phyloP scores from a whole-genome alignment of 768 basidiomycete species.

The Leccinum broughii region DNA sequence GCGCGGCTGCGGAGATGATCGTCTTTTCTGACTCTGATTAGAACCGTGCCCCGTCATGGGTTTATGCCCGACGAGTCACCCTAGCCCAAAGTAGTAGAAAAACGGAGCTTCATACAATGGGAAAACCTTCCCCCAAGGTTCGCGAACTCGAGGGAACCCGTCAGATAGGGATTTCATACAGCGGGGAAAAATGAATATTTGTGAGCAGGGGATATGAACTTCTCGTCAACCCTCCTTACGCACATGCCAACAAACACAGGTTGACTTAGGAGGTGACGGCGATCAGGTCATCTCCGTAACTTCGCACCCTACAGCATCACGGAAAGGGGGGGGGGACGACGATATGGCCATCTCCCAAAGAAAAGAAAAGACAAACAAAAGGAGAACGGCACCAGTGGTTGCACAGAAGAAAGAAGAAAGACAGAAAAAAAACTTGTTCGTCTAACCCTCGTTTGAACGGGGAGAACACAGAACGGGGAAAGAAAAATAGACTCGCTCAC shows the following conservation, averaged over 20 bases:
- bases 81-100: constrained; percentile 1
- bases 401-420: neutral
- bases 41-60: neutral
- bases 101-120: neutral
- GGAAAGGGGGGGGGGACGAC: constrained; percentile 11
- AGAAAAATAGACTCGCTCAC: constrained; percentile 1
- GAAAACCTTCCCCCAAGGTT: neutral
- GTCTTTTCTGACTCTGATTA: constrained; percentile 5
- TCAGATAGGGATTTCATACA: constrained; percentile 4
- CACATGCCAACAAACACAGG: constrained; percentile 17
- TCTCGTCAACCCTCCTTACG: constrained; percentile 15
- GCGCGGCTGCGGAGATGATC: constrained; percentile 15
- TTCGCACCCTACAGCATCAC: constrained; percentile 25
- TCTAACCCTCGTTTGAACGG: constrained; percentile 6
- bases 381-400: neutral
- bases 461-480: constrained; percentile 8
- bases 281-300: constrained; percentile 34
- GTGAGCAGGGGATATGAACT: constrained; percentile 6
- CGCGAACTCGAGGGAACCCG: constrained; percentile 5
- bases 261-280: constrained; percentile 27
- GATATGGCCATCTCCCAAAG: neutral
- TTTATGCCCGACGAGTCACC: neutral
- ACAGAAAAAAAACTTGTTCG: neutral
- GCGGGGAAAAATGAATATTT: constrained; percentile 7
- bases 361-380: neutral